A percentile compares a stretch with the other conserved stretches of the same genome.
These are phyloP conservation scores for Aureoboletus auriporus DNA, from an alignment of 768 basidiomycete species.

Conservation along the genomic window DNA sequence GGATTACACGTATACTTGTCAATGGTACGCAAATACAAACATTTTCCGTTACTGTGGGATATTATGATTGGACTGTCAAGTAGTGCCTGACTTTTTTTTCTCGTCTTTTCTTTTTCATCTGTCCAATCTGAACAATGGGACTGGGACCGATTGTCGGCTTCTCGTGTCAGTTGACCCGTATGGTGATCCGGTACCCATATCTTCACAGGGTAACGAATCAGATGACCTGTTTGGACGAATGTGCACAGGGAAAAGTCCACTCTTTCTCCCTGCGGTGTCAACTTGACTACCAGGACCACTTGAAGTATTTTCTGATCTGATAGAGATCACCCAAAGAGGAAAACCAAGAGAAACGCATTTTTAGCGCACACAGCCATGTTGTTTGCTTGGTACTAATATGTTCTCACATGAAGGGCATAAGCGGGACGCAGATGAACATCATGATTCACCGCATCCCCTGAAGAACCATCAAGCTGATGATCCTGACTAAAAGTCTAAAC, in stretches of 20 bases:
- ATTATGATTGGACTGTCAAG: not conserved
- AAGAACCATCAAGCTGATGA: slow-evolving; percentile 13
- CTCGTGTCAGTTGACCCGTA: slow-evolving; percentile 4
- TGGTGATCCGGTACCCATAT: not conserved
- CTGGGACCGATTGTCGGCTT: slow-evolving; percentile 14
- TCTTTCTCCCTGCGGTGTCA: slow-evolving; percentile 17
- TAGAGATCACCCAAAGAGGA: slow-evolving; percentile 7
- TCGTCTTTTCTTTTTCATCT: too few species aligned
- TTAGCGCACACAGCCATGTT: slow-evolving; percentile 24
- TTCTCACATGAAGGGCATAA: slow-evolving; percentile 21
- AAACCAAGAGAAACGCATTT: slow-evolving; percentile 21
- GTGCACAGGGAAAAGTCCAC: slow-evolving; percentile 7
- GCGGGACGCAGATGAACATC: slow-evolving; percentile 3
- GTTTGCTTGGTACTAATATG: slow-evolving; percentile 1
- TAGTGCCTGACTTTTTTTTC: not conserved
- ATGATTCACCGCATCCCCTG: not conserved
- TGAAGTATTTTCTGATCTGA: slow-evolving; percentile 4
- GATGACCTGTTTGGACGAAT: slow-evolving; percentile 6
- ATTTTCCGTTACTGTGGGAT: too few species aligned
- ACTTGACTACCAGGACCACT: slow-evolving; percentile 12
- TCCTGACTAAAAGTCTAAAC: slow-evolving; percentile 27
- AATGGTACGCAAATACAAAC: too few species aligned
- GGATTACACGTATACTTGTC: too few species aligned
- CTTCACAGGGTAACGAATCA: slow-evolving; percentile 4
- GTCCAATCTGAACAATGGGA: not conserved